Percentiles rank a stretch among this genome's conserved stretches.
Evolutionary conservation across 129 eudicot genomes (phyloP).

Genomic region (Kitagawia praeruptora): DNA sequence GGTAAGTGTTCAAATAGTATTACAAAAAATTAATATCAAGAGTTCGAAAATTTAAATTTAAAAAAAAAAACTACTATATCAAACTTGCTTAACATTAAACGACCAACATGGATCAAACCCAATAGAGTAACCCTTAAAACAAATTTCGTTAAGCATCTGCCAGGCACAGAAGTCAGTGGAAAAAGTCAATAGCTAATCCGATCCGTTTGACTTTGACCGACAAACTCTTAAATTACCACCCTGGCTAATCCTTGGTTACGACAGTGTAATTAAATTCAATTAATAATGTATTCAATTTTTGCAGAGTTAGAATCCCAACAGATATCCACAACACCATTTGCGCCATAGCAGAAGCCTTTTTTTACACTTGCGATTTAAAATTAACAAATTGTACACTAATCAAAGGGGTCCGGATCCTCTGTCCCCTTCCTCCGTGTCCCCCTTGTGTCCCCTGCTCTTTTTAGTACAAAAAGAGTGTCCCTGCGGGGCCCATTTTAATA

Average conservation of each 20-base stretch:
- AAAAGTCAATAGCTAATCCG: background rate
- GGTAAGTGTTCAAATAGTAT: no score
- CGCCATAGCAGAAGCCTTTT: background rate
- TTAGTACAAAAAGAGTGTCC: no score
- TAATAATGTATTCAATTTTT: background rate
- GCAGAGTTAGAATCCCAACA: background rate
- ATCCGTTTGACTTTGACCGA: slow-evolving; percentile 8
- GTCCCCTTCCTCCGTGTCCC: no score
- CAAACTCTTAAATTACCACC: slow-evolving; percentile 5
- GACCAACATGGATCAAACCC: background rate
- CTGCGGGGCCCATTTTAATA: no score
- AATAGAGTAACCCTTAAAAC: no score
- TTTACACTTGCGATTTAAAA: background rate
- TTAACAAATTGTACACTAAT: background rate
- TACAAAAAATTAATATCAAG: no score
- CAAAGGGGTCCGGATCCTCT: no score
- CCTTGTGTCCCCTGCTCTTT: no score
- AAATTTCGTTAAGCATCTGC: background rate
- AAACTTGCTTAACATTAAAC: background rate
- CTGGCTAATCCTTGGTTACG: background rate
- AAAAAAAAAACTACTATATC: no score
- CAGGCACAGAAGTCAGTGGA: background rate
- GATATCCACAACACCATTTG: background rate
- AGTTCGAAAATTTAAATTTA: no score
- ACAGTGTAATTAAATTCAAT: background rate